Evolutionary conservation across 768 basidiomycete species (phyloP).

Genomic region (Cyclocybe cylindracea): DNA sequence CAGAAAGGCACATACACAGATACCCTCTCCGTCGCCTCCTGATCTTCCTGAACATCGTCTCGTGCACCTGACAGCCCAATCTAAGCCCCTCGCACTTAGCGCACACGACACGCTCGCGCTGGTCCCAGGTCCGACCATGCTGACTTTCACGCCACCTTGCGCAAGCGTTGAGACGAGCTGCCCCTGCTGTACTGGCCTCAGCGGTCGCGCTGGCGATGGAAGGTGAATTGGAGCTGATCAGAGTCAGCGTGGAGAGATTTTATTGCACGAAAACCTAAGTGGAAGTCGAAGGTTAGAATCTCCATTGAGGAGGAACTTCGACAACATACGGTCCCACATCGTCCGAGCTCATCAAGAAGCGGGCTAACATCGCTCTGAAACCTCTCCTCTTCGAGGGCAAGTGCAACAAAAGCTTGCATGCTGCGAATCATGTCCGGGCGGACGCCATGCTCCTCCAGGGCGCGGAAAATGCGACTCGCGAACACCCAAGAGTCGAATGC

Average conservation of each 20-base stretch:
- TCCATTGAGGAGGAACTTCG: not conserved
- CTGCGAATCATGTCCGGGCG: conserved; percentile 93
- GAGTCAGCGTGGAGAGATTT: conserved; percentile 89
- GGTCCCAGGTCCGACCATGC: conserved; percentile 94
- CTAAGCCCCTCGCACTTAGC: conserved; percentile 58
- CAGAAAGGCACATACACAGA: too few species aligned
- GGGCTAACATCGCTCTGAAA: conserved; percentile 62
- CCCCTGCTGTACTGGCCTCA: conserved; percentile 93
- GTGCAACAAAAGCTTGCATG: conserved; percentile 89
- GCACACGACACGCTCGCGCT: conserved; percentile 90
- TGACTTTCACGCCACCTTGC: conserved; percentile 88
- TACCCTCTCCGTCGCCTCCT: too few species aligned
- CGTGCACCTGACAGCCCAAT: too few species aligned
- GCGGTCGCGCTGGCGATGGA: conserved; percentile 40
- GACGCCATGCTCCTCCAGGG: conserved; percentile 48
- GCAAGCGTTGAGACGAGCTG: conserved; percentile 88
- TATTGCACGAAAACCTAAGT: conserved; percentile 68
- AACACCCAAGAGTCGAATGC: not conserved
- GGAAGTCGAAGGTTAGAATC: not conserved
- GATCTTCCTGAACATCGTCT: too few species aligned
- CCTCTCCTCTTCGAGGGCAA: conserved; percentile 82
- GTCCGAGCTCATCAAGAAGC: conserved; percentile 70
- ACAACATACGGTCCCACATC: conserved; percentile 68
- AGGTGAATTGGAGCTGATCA: conserved; percentile 57
- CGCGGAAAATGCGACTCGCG: not conserved